phyloP scores from a whole-genome alignment of 352 stramenopile genomes.

The Thraustochytrium striatum region DNA sequence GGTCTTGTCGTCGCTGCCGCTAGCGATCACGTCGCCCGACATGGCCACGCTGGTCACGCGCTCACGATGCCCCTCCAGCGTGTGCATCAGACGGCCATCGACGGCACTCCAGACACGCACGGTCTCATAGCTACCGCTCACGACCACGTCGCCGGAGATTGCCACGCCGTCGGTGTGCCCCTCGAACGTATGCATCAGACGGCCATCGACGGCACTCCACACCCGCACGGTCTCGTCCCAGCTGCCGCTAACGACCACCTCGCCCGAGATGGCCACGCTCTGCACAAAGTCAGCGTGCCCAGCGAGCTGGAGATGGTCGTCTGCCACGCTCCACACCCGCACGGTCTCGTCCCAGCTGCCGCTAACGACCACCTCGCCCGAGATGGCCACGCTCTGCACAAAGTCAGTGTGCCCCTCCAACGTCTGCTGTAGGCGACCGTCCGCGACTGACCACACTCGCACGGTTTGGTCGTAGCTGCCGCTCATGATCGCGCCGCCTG shows the following conservation, averaged over 20 bases:
- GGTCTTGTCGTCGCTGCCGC: background rate
- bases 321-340: background rate
- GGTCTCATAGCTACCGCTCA: too few species aligned
- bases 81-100: background rate
- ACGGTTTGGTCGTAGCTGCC: too few species aligned
- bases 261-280: too few species aligned
- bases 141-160: too few species aligned
- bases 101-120: conserved; percentile 14
- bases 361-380: too few species aligned
- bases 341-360: too few species aligned
- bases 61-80: background rate
- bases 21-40: background rate
- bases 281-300: background rate
- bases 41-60: background rate
- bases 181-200: background rate
- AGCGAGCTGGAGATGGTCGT: background rate
- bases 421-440: too few species aligned
- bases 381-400: too few species aligned
- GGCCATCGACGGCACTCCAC: background rate
- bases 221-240: conserved; percentile 21
- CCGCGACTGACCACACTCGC: too few species aligned
- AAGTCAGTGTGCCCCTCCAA: too few species aligned
- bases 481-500: too few species aligned
- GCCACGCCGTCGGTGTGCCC: conserved; percentile 2
- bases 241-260: too few species aligned